These are phyloP conservation scores for Alternaria sp. DNA, from an alignment of 2,329 filamentous ascomycete species.

Conservation along the genomic window DNA sequence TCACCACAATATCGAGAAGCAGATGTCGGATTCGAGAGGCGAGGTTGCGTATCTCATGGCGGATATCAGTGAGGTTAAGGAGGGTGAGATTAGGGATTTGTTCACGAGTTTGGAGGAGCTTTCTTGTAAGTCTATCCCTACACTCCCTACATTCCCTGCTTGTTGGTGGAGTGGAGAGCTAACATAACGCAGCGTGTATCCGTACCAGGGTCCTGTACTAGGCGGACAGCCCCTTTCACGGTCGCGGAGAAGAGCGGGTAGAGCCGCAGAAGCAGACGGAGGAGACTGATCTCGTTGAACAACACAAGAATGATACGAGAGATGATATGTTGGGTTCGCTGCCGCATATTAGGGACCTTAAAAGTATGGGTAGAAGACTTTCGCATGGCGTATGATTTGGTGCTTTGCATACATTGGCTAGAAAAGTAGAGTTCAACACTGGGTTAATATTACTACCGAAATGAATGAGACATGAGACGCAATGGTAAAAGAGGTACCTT, in stretches of 20 bases:
- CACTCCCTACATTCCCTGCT: no score
- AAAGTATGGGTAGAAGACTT: constrained; percentile 36
- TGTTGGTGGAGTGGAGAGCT: no score
- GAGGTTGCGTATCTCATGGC: constrained; percentile 98
- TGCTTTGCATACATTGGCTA: not conserved
- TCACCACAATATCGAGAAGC: constrained; percentile 98
- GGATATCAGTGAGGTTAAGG: constrained; percentile 87
- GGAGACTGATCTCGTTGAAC: not conserved
- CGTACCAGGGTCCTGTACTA: constrained; percentile 56
- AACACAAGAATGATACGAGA: not conserved
- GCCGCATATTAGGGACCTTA: constrained; percentile 6
- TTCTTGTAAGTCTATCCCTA: no score
- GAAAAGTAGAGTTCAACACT: not conserved
- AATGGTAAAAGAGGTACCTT: not conserved
- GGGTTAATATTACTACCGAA: not conserved
- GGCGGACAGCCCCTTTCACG: not conserved
- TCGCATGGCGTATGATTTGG: constrained; percentile 43
- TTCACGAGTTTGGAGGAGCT: constrained; percentile 82
- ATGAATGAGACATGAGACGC: not conserved
- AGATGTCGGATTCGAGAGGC: constrained; percentile 93
- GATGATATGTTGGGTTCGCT: constrained; percentile 4
- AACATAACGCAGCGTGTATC: constrained; percentile 42
- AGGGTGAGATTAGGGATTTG: constrained; percentile 82
- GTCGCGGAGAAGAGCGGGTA: not conserved
- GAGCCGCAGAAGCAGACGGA: not conserved